Conservation (phyloP, 306 rosid species). For the Trifolium fragiferum region DNA sequence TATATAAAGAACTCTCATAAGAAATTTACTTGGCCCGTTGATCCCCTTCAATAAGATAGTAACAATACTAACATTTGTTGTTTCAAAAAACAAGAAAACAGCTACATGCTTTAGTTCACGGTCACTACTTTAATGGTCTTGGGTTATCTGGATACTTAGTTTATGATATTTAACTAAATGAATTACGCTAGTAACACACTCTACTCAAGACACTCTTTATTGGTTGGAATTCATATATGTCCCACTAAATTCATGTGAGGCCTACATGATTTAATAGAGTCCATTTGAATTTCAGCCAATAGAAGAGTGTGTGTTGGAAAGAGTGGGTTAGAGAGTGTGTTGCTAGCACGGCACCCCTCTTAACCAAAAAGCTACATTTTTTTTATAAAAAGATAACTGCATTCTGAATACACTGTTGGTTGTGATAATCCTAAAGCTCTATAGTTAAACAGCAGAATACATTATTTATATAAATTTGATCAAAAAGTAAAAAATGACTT, state of each 20-base stretch:
- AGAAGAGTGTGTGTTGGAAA: too few relatives aligned
- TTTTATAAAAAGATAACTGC: constrained; percentile 2
- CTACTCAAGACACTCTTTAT: too few relatives aligned
- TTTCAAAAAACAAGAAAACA: too few relatives aligned
- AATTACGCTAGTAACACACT: too few relatives aligned
- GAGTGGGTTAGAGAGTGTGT: too few relatives aligned
- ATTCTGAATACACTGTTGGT: constrained; percentile 22
- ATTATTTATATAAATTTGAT: constrained; percentile 15
- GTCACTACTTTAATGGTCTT: not conserved
- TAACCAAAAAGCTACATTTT: not conserved
- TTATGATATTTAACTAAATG: constrained; percentile 27
- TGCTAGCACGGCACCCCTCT: too few relatives aligned
- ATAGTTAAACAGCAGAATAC: constrained; percentile 16
- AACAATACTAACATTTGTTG: too few relatives aligned
- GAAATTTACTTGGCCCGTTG: not conserved
- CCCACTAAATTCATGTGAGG: too few relatives aligned
- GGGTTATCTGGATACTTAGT: constrained; percentile 14
- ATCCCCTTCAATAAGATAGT: not conserved
- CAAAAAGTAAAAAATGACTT: constrained; percentile 1
- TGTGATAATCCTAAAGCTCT: constrained; percentile 1
- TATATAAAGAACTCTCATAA: not conserved
- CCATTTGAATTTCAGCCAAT: too few relatives aligned
- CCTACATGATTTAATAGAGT: too few relatives aligned
- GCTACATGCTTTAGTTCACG: not conserved
- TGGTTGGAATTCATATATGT: too few relatives aligned